phyloP scores from a whole-genome alignment of 345 rosid genomes.

The Moricandia arvensis region DNA sequence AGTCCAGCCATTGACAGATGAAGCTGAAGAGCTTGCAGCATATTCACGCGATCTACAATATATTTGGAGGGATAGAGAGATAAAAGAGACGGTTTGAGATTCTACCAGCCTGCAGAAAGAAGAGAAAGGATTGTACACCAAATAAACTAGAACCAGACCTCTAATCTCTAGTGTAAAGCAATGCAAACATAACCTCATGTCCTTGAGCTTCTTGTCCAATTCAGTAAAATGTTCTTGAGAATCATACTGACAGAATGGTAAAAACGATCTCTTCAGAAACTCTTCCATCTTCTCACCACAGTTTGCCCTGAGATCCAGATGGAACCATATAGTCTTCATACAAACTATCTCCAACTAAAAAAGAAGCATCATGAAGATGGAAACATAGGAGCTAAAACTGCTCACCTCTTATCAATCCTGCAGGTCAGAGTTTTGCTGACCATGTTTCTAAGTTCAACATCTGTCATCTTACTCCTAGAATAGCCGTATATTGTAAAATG shows the following conservation, averaged over 20 bases:
- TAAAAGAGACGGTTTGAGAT: slow-evolving; percentile 92
- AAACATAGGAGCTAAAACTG: background rate
- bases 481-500: slow-evolving; percentile 90
- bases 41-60: slow-evolving; percentile 88
- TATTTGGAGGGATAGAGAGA: slow-evolving; percentile 92
- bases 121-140: background rate
- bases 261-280: slow-evolving; percentile 92
- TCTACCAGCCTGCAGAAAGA: slow-evolving; percentile 59
- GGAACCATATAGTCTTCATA: slow-evolving; percentile 12
- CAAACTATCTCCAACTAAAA: background rate
- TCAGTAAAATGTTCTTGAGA: slow-evolving; percentile 71
- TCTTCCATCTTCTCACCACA: slow-evolving; percentile 93
- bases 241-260: slow-evolving; percentile 95
- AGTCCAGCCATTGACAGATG: slow-evolving; percentile 93
- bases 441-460: slow-evolving; percentile 86
- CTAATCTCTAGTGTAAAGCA: background rate
- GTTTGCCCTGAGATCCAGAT: slow-evolving; percentile 64
- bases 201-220: slow-evolving; percentile 75
- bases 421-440: slow-evolving; percentile 96
- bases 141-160: background rate
- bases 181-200: slow-evolving; percentile 68
- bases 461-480: slow-evolving; percentile 97
- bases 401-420: slow-evolving; percentile 92
- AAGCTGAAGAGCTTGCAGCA: slow-evolving; percentile 88
- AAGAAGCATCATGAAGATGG: background rate